Evolutionary conservation across 2,329 filamentous ascomycete genomes (phyloP).

Genomic region (Ceratocystis albifundus): DNA sequence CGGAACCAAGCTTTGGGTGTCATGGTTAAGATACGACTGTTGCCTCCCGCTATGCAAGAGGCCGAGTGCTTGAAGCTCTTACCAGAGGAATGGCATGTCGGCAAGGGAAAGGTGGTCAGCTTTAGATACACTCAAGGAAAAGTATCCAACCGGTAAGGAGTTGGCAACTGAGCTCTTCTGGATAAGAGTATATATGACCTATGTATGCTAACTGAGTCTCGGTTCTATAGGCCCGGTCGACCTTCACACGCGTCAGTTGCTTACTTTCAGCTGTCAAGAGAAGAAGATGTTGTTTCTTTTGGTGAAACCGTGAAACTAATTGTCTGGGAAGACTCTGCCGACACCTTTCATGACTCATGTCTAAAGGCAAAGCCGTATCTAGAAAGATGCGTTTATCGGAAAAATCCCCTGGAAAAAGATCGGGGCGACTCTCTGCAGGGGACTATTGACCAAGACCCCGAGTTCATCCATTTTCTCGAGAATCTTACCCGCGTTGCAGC

Average conservation of each 20-base stretch:
- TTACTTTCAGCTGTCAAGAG: slow-evolving; percentile 70
- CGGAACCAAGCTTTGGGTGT: slow-evolving; percentile 43
- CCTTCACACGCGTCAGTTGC: slow-evolving; percentile 68
- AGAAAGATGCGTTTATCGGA: slow-evolving; percentile 75
- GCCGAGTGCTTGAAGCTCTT: slow-evolving; percentile 61
- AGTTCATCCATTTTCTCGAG: slow-evolving; percentile 89
- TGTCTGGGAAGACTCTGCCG: slow-evolving; percentile 71
- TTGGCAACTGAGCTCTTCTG: background rate
- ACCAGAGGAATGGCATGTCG: slow-evolving; percentile 69
- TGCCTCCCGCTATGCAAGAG: slow-evolving; percentile 76
- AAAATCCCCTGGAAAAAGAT: slow-evolving; percentile 61
- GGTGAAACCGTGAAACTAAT: slow-evolving; percentile 57
- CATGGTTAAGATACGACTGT: slow-evolving; percentile 72
- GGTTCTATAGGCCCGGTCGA: slow-evolving; percentile 58
- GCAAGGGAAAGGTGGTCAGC: slow-evolving; percentile 79
- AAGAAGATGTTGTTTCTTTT: slow-evolving; percentile 54
- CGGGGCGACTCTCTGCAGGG: slow-evolving; percentile 77
- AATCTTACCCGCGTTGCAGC: slow-evolving; percentile 45
- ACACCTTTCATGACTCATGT: slow-evolving; percentile 57
- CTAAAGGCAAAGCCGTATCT: slow-evolving; percentile 68
- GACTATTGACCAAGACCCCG: slow-evolving; percentile 90
- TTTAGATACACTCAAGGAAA: slow-evolving; percentile 55
- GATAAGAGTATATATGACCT: background rate
- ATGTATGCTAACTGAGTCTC: background rate
- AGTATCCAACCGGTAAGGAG: slow-evolving; percentile 46